Base-by-base conservation (phyloP, 225 moss, liverwort and hornwort species). In the Neckera pumila region DNA sequence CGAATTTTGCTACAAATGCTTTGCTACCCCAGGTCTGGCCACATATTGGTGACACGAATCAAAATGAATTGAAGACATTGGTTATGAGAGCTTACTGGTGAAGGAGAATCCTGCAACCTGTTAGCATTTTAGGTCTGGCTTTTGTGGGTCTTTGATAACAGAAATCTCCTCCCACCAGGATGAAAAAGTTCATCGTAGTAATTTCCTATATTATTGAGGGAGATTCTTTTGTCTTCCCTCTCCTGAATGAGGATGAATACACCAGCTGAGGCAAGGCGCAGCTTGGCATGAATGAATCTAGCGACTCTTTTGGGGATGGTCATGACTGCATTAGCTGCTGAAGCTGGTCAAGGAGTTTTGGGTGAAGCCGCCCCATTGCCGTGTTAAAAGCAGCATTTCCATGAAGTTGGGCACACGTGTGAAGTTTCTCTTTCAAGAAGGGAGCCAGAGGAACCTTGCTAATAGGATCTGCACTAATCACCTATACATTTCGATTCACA, bases 331-430 rank as follows among this genome's bases (percentile, higher is more conserved):
- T 91, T 84, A 99, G 91, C 91, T 97, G 96, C 90, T 96, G 95
- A 90, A 99, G 95, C 94, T 99, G 96, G 78, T 93, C 91, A 81
- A 96, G 95, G 67, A 99, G 92, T 70, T 92, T 91, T 79, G 99
- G 99, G 93, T 97, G 99, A 71, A 99, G 96, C 59, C 96, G 96
- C 87, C 94, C 92, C 97, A 99, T 97, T 40, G 97, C 96, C 76
- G 96, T 88, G 86, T 95, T 97, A 81, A 99, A 99, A 56, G 96
- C 99, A 88, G 92, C 94, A 89, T 96, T 96, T 76, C 99, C 99
- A 91, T 99, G 99, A 56, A 99, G 89, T 91, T 95, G 96, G 79
- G 97, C 99, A 91, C 99, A 99, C 38, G 96, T 96, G 65, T 95
- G 97, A 87, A 99, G 92, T 76, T 99, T 99, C 89, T 97, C 97